phyloP scores from a whole-genome alignment of 805 yeast species.

The Kodamaea nitidulidarum region DNA sequence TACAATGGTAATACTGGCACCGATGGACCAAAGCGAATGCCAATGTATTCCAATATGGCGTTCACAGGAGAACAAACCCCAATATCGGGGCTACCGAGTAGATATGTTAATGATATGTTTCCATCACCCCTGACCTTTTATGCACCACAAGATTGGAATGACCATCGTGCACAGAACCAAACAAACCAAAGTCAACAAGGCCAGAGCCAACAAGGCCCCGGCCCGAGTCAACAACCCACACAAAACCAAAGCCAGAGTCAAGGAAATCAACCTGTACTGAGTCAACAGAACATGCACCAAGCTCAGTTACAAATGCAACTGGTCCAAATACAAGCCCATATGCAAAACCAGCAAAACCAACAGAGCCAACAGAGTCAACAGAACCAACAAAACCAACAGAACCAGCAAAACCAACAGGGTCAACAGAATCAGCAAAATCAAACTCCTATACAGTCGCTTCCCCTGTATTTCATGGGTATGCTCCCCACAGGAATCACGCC shows the following conservation, averaged over 20 bases:
- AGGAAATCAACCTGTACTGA: neutral
- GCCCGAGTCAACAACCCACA: neutral
- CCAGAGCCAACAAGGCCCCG: neutral
- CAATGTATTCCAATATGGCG: constrained; percentile 8
- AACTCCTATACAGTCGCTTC: constrained; percentile 33
- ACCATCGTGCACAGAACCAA: constrained; percentile 5
- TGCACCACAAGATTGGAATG: constrained; percentile 47
- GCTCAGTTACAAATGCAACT: constrained; percentile 18
- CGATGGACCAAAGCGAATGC: constrained; percentile 7
- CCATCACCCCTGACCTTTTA: constrained; percentile 81
- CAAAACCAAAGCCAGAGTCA: neutral
- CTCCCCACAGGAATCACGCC: constrained; percentile 20
- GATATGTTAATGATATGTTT: constrained; percentile 67
- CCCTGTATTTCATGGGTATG: constrained; percentile 37
- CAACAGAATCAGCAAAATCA: constrained; percentile 11
- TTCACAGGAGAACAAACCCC: constrained; percentile 61
- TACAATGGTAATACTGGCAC: constrained; percentile 6
- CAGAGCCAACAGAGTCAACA: constrained; percentile 9
- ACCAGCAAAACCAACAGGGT: too few species aligned
- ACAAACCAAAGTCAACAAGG: neutral
- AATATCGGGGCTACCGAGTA: constrained; percentile 63
- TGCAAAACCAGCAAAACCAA: constrained; percentile 16
- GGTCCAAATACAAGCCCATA: constrained; percentile 14
- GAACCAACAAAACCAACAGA: too few species aligned
- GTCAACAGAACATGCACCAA: constrained; percentile 12